phyloP scores from a whole-genome alignment of 768 basidiomycete genomes.

The Podaxis pistillaris region DNA sequence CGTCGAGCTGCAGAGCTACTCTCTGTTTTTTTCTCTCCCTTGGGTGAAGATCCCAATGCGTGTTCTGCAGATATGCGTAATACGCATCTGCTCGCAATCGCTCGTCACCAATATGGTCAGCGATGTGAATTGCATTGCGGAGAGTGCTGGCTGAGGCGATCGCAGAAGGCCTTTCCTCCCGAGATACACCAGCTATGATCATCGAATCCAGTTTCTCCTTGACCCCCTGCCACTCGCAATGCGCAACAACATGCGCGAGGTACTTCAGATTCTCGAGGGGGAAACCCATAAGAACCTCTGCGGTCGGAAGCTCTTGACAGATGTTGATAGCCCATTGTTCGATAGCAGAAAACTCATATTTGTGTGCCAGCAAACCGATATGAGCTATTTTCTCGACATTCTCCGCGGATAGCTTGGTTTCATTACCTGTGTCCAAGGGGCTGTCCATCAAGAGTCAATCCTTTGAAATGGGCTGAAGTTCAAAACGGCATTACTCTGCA shows the following conservation, averaged over 20 bases:
- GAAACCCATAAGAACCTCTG: not conserved
- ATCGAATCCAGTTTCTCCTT: not conserved
- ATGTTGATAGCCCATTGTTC: not conserved
- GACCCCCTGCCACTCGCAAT: not conserved
- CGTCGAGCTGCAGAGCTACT: not conserved
- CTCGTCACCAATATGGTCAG: not conserved
- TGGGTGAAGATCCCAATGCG: not conserved
- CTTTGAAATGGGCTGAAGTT: not conserved
- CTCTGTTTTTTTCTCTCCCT: not conserved
- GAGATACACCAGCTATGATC: not conserved
- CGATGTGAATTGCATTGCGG: not conserved
- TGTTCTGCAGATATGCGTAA: not conserved
- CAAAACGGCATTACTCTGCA: not conserved
- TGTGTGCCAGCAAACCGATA: not conserved
- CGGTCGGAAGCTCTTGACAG: not conserved
- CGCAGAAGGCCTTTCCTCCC: not conserved
- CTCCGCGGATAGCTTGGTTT: not conserved
- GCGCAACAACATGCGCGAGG: not conserved
- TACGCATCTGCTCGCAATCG: not conserved
- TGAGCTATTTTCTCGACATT: not conserved
- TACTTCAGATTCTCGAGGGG: not conserved
- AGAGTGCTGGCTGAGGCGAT: not conserved
- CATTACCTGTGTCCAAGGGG: not conserved
- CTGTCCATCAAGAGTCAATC: not conserved
- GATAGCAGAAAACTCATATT: not conserved